Conservation (phyloP, 1,284 basidiomycete genomes). For the Quambalaria eucalypti region DNA sequence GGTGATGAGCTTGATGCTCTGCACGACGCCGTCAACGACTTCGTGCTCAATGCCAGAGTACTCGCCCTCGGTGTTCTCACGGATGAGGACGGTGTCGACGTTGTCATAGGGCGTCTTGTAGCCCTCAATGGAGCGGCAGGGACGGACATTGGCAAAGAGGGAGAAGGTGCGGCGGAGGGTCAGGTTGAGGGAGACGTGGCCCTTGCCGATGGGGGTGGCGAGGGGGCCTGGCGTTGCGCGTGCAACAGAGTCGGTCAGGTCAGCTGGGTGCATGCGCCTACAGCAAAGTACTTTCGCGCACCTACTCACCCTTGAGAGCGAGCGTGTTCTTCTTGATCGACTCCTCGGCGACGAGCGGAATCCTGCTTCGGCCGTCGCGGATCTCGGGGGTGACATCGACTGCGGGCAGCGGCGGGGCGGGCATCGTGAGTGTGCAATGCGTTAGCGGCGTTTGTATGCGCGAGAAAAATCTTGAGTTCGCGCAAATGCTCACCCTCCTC, state of each 20-base stretch:
- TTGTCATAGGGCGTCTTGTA: conserved; percentile 98
- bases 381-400: conserved; percentile 56
- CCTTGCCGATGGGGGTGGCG: conserved; percentile 74
- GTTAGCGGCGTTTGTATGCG: no score
- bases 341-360: conserved; percentile 47
- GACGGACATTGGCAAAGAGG: conserved; percentile 95
- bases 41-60: conserved; percentile 99
- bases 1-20: conserved; percentile 99
- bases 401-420: no score
- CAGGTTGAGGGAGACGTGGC: conserved; percentile 95
- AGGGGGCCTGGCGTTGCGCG: conserved; percentile 17
- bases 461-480: no score
- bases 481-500: no score
- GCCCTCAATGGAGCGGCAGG: conserved; percentile 88
- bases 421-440: no score
- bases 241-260: not conserved
- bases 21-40: conserved; percentile 94
- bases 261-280: not conserved
- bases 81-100: conserved; percentile 94
- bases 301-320: conserved; percentile 84
- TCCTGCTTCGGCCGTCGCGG: not conserved
- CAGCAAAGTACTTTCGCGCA: not conserved
- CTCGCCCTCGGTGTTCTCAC: conserved; percentile 99
- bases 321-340: conserved; percentile 96
- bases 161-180: conserved; percentile 94